Base-by-base conservation (phyloP, 2,329 filamentous ascomycete genomes). In the Xylariaceae sp. region DNA sequence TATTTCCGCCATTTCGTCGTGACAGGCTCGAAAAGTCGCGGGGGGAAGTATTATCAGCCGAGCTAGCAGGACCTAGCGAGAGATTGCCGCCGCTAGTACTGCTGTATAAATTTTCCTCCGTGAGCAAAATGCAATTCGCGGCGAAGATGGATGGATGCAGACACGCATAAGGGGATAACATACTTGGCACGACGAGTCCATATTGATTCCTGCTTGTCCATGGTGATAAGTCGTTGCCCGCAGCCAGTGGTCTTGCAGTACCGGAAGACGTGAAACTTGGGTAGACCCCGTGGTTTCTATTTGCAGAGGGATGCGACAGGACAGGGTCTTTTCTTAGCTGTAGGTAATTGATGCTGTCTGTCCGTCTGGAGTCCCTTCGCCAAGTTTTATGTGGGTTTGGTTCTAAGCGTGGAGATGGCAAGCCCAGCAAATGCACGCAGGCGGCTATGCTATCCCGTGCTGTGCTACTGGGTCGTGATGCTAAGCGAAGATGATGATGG, bases 101-200 rank as follows among this genome's bases (percentile, higher is more conserved):
- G 58, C 41, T 41, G 49, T 34, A 10, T 54, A 17, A 30, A 7
- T 56, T 18, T 35, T 37, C 3, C 15, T 51, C 34, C 44, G 60
- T 57, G 23, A 58, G 51, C 49, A 53, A 30, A 53, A 18, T 17
- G 15, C 53, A 35, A 49, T 55, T 53, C 39, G 34, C 44, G 4
- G 23, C 23, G 23, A 30, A 30, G 23, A 30, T 30, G 23, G 23
- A 41, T 41, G 10, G 66, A 48, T 18, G 15, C 13, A 57, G 51
- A n/a, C 37, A 13, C 37, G 37, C 23, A 35, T 47, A 50, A 45
- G 55, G 10, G 48, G 41, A 8, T 60, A 56, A 76, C 86, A 76
- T 82, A 92, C 89, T 91, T 92, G 77, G 87, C 88, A 77, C 90
- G 88, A 77, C 90, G 88, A 77, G 85, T 88, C 89, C 90, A 93